Evolutionary conservation across 2,329 filamentous ascomycete genomes (phyloP), one percentile per base, ranked within the genome.

Genomic region (Passalora sequoiae): DNA sequence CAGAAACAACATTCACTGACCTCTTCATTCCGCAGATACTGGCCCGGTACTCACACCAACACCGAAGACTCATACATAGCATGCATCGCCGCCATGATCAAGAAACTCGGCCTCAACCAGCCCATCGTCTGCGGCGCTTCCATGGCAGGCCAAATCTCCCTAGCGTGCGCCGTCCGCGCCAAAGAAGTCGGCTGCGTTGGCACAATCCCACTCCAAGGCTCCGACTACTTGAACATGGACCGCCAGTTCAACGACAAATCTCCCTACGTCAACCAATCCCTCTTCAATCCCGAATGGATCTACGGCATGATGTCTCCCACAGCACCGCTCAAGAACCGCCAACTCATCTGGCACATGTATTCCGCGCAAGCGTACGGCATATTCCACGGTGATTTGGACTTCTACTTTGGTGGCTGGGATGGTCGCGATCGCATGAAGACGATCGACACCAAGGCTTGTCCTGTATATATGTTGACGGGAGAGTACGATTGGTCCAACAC

Each of bases 371-470:
- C 72, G 1, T 75, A 74, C 44, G 71, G 70, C 1, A 71, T 74
- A 37, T 74, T 75, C 62, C 71, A 74, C 53, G 71, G 71, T 17
- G 70, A 74, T 46, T 58, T 74, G 12, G 69, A 74, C 55, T 74
- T 74, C 56, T 74, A 72, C 61, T 74, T 74, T 40, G 22, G 53
- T 10, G 70, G 71, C 35, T 75, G 67, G 60, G 72, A 75, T 51
- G 71, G 69, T 7, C 67, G 72, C 19, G 58, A 63, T 9, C 66
- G 70, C 41, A 53, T 54, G 49, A 43, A 46, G 13, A 41, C 57
- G 6, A 74, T 75, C 55, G 66, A 75, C 48, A 71, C 68, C 3
- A 68, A 70, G 48, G 66, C 62, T 44, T 75, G 72, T 43, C 71
- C 71, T 2, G 69, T 74, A 1, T 74, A 67, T 57, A 73, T 74